Conservation (phyloP, 2,329 filamentous ascomycete genomes). For the Penicillium griseofulvum region DNA sequence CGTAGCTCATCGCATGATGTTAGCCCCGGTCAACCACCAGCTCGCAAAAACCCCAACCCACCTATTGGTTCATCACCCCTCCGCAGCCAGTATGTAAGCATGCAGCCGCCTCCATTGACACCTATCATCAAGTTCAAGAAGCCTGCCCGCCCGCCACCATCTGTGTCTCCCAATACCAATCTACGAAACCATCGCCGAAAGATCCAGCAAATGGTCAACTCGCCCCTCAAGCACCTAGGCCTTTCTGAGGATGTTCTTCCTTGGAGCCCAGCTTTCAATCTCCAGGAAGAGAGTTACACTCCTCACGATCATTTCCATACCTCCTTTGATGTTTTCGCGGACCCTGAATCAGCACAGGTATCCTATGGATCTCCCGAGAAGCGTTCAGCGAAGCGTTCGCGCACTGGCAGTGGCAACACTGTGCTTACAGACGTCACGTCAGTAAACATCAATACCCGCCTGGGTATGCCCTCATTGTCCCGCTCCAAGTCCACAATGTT, state of each 20-base stretch:
- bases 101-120: slow-evolving; percentile 74
- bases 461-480: slow-evolving; percentile 35
- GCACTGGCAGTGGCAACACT: slow-evolving; percentile 49
- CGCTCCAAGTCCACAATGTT: slow-evolving; percentile 37
- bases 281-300: slow-evolving; percentile 46
- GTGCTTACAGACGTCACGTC: slow-evolving; percentile 50
- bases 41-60: slow-evolving; percentile 33
- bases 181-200: slow-evolving; percentile 81
- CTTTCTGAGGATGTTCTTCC: slow-evolving; percentile 42
- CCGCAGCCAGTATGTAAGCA: slow-evolving; percentile 55
- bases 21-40: slow-evolving; percentile 65
- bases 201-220: slow-evolving; percentile 77
- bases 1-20: slow-evolving; percentile 84
- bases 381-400: slow-evolving; percentile 51
- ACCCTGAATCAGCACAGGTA: slow-evolving; percentile 38
- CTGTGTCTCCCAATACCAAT: slow-evolving; percentile 90
- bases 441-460: slow-evolving; percentile 35
- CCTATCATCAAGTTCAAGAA: slow-evolving; percentile 79
- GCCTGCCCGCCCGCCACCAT: slow-evolving; percentile 63
- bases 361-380: slow-evolving; percentile 56
- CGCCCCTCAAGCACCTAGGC: slow-evolving; percentile 57
- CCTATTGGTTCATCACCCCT: slow-evolving; percentile 65
- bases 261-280: slow-evolving; percentile 52
- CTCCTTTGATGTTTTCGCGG: slow-evolving; percentile 57
- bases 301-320: slow-evolving; percentile 45